Base-by-base conservation (phyloP, 768 basidiomycete species). In the Kwoniella botswanensis region DNA sequence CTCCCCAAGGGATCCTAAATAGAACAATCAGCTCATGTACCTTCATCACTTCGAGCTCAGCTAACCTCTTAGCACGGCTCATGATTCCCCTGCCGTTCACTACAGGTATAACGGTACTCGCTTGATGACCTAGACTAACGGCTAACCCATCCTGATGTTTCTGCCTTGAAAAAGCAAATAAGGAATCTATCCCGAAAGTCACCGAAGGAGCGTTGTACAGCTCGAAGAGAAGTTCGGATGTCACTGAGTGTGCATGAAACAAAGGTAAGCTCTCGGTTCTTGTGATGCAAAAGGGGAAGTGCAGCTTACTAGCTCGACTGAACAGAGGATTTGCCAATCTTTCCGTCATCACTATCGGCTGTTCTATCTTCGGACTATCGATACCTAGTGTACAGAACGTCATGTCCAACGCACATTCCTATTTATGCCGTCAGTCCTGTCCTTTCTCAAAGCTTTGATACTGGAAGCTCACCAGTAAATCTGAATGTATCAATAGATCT, bases 181-280 rank as follows among this genome's bases (percentile, higher is more conserved):
- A 85, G 12, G 91, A 90, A 79, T 99, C 97, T 68, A 97, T 86
- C 65, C 92, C 93, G 84, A 92, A 98, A 4, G 92, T 86, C 58
- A 98, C 86, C 5, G 91, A 89, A 1, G 96, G 95, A 4, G 91
- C 93, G 4, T 87, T 87, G 81, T 98, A 99, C 56, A 90, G 87
- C 84, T 99, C 97, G 79, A 99, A 99, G 84, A 99, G 89, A 41
- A 99, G 89, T 79, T 99, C 97, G 0, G 94, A 94, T 10, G 94
- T 96, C 66, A 97, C 93, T 95, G 77, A 55, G 52, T 13, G 15
- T 17, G 4, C 15, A 35, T 1, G 42, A 56, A 9, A 22, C 4
- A 41, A 12, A 58, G 24, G 56, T 58, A 50, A 64, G 67, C 44
- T 15, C 35, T 56, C 24, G 63, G 18, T 26, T 10, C 13, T 15